phyloP scores from a whole-genome alignment of 768 basidiomycete species.

The Phlebiopsis flavidoalba region DNA sequence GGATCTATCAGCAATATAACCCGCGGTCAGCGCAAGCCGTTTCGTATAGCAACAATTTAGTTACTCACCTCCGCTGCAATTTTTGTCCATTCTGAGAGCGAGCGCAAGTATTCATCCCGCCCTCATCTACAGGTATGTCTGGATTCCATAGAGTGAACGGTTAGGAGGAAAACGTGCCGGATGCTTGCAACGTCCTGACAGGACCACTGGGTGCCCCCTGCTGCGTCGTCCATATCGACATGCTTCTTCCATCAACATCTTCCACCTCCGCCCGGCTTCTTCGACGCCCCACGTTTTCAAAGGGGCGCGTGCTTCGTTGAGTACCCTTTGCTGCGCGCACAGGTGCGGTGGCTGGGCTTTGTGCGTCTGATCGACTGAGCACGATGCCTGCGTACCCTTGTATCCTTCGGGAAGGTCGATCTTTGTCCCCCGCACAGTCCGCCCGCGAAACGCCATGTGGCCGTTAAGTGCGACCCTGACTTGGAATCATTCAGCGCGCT shows the following conservation, averaged over 20 bases:
- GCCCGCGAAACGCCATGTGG: conserved; percentile 75
- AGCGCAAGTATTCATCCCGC: conserved; percentile 65
- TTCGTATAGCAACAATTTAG: no score
- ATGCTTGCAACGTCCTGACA: conserved; percentile 38
- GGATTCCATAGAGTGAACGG: conserved; percentile 74
- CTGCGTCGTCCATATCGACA: conserved; percentile 16
- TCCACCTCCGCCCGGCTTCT: conserved; percentile 12
- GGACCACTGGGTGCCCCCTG: conserved; percentile 22
- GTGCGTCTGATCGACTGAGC: conserved; percentile 32
- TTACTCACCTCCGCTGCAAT: conserved; percentile 56
- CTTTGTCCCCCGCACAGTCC: conserved; percentile 63
- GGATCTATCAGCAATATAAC: neutral
- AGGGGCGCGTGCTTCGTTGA: conserved; percentile 12
- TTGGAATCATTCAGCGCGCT: neutral
- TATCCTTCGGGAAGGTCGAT: conserved; percentile 62
- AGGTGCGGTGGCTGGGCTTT: conserved; percentile 1
- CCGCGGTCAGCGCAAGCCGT: neutral
- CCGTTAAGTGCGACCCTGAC: conserved; percentile 35
- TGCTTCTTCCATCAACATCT: conserved; percentile 23
- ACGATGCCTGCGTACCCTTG: conserved; percentile 65
- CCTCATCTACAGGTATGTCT: conserved; percentile 65
- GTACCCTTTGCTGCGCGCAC: neutral
- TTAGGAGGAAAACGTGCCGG: conserved; percentile 55
- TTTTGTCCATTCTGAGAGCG: conserved; percentile 66
- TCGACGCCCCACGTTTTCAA: conserved; percentile 11